These are phyloP conservation scores for Paramecium tetraurelia DNA, from an alignment of 73 alveolate genomes.

Conservation along the genomic window DNA sequence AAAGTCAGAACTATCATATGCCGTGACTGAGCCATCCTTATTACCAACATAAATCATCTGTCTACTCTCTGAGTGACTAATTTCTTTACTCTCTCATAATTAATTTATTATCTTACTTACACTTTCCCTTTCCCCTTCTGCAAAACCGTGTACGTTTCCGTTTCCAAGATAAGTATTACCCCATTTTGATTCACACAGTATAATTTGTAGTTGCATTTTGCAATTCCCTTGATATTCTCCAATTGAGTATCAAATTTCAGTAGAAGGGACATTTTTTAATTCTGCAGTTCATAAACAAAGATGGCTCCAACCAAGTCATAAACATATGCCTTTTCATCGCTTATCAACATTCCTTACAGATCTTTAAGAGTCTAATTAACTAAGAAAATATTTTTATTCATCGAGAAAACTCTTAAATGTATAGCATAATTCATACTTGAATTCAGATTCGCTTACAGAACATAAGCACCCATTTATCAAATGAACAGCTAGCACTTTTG, in stretches of 20 bases:
- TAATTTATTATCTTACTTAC: background rate
- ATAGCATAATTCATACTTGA: background rate
- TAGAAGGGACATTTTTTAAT: background rate
- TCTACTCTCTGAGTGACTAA: background rate
- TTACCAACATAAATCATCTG: background rate
- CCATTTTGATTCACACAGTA: background rate
- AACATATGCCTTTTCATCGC: background rate
- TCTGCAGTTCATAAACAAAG: background rate
- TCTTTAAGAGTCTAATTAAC: background rate
- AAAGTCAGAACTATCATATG: background rate
- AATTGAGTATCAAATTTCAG: background rate
- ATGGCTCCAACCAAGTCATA: background rate
- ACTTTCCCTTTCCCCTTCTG: background rate
- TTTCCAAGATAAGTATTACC: background rate
- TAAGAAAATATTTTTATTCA: background rate
- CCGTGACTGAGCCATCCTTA: slow-evolving; percentile 24
- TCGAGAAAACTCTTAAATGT: background rate
- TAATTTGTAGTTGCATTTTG: background rate
- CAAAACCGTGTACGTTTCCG: background rate
- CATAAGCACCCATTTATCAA: background rate
- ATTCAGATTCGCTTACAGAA: background rate
- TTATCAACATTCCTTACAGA: background rate
- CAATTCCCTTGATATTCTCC: background rate
- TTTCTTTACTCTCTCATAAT: slow-evolving; percentile 29
- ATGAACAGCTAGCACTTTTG: background rate